Conservation (phyloP, 345 rosid genomes). For the Dimocarpus longan region DNA sequence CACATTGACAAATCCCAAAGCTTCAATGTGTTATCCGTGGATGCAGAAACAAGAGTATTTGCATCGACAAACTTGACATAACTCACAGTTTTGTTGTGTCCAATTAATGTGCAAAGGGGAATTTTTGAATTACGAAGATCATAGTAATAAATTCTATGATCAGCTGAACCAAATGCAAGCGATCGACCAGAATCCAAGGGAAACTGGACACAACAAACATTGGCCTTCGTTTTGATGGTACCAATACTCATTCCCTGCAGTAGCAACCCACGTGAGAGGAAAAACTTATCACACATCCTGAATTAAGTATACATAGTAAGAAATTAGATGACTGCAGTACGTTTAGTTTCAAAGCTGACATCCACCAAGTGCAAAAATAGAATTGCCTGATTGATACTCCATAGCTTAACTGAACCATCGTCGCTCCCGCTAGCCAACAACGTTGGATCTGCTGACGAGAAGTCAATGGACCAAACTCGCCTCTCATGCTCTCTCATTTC, state of each 20-base stretch:
- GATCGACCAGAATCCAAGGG: conserved; percentile 75
- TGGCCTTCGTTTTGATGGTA: conserved; percentile 89
- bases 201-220: conserved; percentile 93
- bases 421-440: conserved; percentile 96
- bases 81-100: conserved; percentile 92
- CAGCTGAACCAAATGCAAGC: conserved; percentile 97
- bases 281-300: conserved; percentile 48
- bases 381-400: conserved; percentile 99
- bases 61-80: conserved; percentile 84
- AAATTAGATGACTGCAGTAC: conserved; percentile 56
- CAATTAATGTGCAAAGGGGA: conserved; percentile 83
- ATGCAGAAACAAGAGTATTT: conserved; percentile 76
- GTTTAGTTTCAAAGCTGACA: conserved; percentile 85
- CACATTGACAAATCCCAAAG: conserved; percentile 90
- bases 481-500: conserved; percentile 93
- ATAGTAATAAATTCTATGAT: conserved; percentile 85
- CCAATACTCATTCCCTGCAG: conserved; percentile 87
- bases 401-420: conserved; percentile 92
- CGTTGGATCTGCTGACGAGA: conserved; percentile 89
- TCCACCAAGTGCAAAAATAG: conserved; percentile 76
- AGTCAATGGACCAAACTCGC: conserved; percentile 95
- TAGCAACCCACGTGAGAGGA: conserved; percentile 42
- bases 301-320: conserved; percentile 23
- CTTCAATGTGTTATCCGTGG: conserved; percentile 94
- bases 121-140: conserved; percentile 82